These are phyloP conservation scores for Nicotiana knightiana DNA, from an alignment of 257 asterid genomes.

Conservation along the genomic window DNA sequence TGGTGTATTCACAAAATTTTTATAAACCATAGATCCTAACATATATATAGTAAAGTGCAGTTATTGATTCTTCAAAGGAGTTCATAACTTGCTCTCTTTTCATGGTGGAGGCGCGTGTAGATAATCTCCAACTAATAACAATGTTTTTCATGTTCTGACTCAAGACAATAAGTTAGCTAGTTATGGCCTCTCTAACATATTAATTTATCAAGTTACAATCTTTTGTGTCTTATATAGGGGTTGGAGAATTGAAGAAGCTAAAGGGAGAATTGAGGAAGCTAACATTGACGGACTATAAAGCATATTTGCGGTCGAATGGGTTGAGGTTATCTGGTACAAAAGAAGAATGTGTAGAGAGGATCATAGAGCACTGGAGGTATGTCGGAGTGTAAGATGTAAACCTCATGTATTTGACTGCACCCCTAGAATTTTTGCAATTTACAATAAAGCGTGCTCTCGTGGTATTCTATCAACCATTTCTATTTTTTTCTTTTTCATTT, in stretches of 20 bases:
- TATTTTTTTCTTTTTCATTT: neutral
- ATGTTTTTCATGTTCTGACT: neutral
- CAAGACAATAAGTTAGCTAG: neutral
- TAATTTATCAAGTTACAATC: neutral
- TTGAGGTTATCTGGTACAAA: constrained; percentile 65
- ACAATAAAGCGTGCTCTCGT: neutral
- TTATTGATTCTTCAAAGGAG: neutral
- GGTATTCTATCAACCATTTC: neutral
- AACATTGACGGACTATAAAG: constrained; percentile 44
- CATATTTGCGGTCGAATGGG: constrained; percentile 46
- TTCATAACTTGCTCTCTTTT: neutral
- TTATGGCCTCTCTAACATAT: neutral
- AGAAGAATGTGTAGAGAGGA: constrained; percentile 52
- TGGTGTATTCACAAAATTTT: neutral
- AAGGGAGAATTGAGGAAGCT: constrained; percentile 34
- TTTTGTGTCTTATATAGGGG: constrained; percentile 23
- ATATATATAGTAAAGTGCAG: neutral
- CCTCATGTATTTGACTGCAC: neutral
- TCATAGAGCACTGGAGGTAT: constrained; percentile 66
- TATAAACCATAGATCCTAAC: neutral
- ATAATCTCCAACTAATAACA: neutral
- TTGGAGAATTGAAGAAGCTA: constrained; percentile 34
- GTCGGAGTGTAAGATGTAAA: constrained; percentile 2
- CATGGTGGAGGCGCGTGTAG: neutral
- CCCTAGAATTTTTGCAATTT: neutral